Evolutionary conservation across 108 stramenopile species (phyloP).

Genomic region (Pseudonitzschia delicatissima): DNA sequence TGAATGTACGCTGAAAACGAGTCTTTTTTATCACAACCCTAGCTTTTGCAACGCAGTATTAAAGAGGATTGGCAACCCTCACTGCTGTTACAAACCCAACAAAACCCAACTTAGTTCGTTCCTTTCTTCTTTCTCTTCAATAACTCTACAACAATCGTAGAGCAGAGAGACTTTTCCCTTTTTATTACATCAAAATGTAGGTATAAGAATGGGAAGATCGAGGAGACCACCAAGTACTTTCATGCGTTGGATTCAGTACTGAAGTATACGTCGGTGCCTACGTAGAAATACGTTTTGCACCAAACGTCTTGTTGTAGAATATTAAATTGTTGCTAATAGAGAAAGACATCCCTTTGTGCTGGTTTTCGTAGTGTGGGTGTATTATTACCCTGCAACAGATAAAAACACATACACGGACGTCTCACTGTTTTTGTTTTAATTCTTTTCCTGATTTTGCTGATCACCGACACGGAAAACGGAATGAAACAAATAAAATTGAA

Average conservation of each 20-base stretch:
- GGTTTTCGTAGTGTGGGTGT: neutral
- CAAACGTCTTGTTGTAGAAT: too few relatives aligned
- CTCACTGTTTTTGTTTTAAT: neutral
- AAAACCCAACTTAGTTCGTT: neutral
- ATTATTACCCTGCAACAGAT: neutral
- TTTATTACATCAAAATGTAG: neutral
- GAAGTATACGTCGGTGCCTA: neutral
- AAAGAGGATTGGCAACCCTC: slow-evolving; percentile 13
- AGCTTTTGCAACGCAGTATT: slow-evolving; percentile 2
- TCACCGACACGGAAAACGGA: neutral
- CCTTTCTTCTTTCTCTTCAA: neutral
- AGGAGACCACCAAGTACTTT: neutral
- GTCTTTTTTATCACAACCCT: too few relatives aligned
- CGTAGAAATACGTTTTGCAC: neutral
- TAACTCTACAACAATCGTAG: neutral
- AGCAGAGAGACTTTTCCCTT: slow-evolving; percentile 8
- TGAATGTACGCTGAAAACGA: too few relatives aligned
- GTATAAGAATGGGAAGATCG: neutral
- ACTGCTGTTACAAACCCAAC: slow-evolving; percentile 10
- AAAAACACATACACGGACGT: neutral
- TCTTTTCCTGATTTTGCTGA: neutral
- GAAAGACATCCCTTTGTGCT: neutral
- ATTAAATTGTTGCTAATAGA: neutral
- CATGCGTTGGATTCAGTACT: neutral
- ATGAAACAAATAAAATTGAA: neutral